phyloP scores from a whole-genome alignment of 805 yeast species.

The Priceomyces medius region DNA sequence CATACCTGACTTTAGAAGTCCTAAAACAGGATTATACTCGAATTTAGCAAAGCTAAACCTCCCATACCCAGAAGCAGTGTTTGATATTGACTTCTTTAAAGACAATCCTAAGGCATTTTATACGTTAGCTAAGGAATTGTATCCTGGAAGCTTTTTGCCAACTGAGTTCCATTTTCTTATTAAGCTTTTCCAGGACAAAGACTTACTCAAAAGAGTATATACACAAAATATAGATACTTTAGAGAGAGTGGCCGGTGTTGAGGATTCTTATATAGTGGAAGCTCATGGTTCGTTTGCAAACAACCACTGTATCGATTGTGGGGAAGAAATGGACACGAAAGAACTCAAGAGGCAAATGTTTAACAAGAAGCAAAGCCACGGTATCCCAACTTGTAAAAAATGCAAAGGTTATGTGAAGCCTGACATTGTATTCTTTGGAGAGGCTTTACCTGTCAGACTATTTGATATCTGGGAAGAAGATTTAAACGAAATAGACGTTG shows the following conservation, averaged over 20 bases:
- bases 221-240: slow-evolving; percentile 94
- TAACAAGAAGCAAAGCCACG: slow-evolving; percentile 26
- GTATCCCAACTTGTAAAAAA: slow-evolving; percentile 54
- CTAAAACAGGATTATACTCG: slow-evolving; percentile 83
- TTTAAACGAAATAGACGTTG: slow-evolving; percentile 55
- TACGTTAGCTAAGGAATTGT: slow-evolving; percentile 76
- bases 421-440: slow-evolving; percentile 93
- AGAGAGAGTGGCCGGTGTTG: slow-evolving; percentile 81
- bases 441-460: slow-evolving; percentile 69
- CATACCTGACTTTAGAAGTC: slow-evolving; percentile 92
- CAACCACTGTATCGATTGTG: slow-evolving; percentile 81
- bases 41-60: slow-evolving; percentile 70
- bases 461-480: slow-evolving; percentile 68
- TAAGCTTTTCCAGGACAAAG: slow-evolving; percentile 62
- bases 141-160: slow-evolving; percentile 85
- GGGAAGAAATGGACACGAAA: slow-evolving; percentile 48
- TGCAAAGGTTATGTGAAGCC: slow-evolving; percentile 87
- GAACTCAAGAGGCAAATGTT: slow-evolving; percentile 41
- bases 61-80: slow-evolving; percentile 95
- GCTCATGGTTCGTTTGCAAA: slow-evolving; percentile 94
- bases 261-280: slow-evolving; percentile 65
- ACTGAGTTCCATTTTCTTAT: slow-evolving; percentile 78
- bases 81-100: slow-evolving; percentile 79
- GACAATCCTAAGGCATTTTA: slow-evolving; percentile 82
- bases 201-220: slow-evolving; percentile 64